Conservation (phyloP, 2,329 filamentous ascomycete genomes). For the Apiospora saccharicola region DNA sequence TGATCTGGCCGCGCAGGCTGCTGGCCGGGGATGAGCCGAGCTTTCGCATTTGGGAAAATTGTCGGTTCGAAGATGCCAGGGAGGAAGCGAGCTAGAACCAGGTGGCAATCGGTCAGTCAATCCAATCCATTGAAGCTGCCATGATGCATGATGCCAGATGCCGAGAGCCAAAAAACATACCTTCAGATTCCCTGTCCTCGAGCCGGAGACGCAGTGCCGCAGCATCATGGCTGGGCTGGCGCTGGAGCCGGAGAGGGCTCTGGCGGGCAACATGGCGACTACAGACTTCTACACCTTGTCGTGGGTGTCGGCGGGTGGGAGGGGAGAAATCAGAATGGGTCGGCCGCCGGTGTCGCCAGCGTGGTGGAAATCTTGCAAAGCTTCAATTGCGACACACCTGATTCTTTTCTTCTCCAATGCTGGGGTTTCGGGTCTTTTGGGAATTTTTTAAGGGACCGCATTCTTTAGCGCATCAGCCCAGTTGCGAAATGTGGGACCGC, state of each 20-base stretch:
- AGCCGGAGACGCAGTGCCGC: not conserved
- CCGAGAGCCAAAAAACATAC: not conserved
- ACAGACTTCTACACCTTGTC: not conserved
- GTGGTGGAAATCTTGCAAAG: not conserved
- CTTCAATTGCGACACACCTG: conserved; percentile 7
- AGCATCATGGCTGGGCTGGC: conserved; percentile 21
- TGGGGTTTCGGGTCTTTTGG: not conserved
- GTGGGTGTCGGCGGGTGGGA: not conserved
- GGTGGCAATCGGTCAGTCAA: not conserved
- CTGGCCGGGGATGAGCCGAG: conserved; percentile 24
- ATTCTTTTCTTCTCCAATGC: not conserved
- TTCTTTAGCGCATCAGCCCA: conserved; percentile 14
- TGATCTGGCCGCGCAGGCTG: conserved; percentile 28
- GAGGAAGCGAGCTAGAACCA: not conserved
- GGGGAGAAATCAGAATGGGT: not conserved
- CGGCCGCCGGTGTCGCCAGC: conserved; percentile 9
- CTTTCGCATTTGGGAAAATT: conserved; percentile 28
- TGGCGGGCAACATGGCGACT: conserved; percentile 23
- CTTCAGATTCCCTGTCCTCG: not conserved
- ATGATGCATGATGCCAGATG: too few species aligned
- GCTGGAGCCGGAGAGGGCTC: conserved; percentile 17
- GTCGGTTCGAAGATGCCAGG: conserved; percentile 27
- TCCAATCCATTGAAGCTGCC: not conserved
- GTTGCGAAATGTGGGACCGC: not conserved
- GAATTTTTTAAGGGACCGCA: conserved; percentile 2